Evolutionary conservation across 495 filamentous ascomycete species (phyloP), one percentile per base, ranked within the genome.

Genomic region (Annulohypoxylon stygium): DNA sequence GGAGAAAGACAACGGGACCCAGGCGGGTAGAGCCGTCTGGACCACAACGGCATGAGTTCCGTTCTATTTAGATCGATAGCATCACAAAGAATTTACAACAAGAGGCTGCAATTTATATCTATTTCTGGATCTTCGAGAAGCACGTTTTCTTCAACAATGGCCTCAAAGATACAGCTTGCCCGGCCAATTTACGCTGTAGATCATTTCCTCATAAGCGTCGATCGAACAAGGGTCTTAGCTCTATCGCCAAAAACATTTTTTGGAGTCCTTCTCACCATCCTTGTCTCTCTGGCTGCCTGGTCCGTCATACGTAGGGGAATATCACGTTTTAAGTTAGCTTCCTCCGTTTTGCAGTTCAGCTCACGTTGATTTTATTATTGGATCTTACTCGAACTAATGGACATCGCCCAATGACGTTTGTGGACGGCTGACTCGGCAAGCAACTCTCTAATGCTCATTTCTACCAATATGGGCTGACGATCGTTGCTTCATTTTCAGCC

Each of bases 401-500:
- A 30, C 25, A 18, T 53, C 45, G 41, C 50, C 71, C 71, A 74
- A 74, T 74, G 25, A 55, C 43, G 20, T 48, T 23, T 23, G 39
- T 33, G 33, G 26, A 66, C 55, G 48, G 59, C n/a, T 57, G 39
- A 58, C 70, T 68, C 70, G 70, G 54, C 36, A 69, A 51, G 59
- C 51, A 7, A 48, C 30, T 69, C 50, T 43, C 34, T 65, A 60
- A 53, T 39, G 37, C 39, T 14, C 48, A 51, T 12, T 53, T 51
- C 55, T 58, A 68, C 48, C 30, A 64, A 59, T 48, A 74, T 69
- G 65, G 20, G 71, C 66, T 74, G 71, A 70, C 62, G 58, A 70
- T 74, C 71, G 65, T 58, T 74, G 61, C 71, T 74, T 57, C 61
- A 57, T 61, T 63, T 70, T 74, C 71, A 74, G 71, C 71, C 71